phyloP scores from a whole-genome alignment of 106 monocot species.

The Dioscorea dumetorum region DNA sequence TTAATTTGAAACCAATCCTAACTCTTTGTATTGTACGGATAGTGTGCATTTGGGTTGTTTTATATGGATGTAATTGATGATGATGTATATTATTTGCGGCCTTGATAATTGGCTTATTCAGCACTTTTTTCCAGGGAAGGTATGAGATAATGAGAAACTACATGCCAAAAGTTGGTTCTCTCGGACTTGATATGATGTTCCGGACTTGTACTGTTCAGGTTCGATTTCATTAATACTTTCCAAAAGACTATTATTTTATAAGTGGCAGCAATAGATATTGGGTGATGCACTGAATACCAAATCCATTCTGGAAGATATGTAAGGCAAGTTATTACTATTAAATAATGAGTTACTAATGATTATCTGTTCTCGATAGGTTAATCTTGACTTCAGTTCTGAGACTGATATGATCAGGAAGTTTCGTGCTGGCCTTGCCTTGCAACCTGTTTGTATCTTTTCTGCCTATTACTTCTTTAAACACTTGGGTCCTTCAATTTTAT shows the following conservation, averaged over 20 bases:
- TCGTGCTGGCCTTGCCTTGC: slow-evolving; percentile 84
- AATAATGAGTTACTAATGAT: background rate
- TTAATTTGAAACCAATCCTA: no score
- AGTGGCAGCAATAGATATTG: background rate
- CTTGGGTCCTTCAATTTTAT: slow-evolving; percentile 5
- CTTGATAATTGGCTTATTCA: no score
- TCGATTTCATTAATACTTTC: background rate
- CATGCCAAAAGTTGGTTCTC: slow-evolving; percentile 98
- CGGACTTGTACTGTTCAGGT: slow-evolving; percentile 99
- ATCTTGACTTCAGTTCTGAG: slow-evolving; percentile 99
- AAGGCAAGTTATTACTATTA: background rate
- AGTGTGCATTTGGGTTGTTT: no score
- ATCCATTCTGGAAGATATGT: background rate
- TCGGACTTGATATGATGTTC: slow-evolving; percentile 98
- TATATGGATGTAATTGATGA: no score
- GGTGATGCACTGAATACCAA: background rate
- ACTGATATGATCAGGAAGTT: slow-evolving; percentile 95
- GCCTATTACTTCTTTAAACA: background rate
- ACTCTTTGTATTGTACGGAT: no score
- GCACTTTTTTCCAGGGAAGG: slow-evolving; percentile 58
- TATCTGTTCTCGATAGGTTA: slow-evolving; percentile 47
- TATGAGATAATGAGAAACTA: slow-evolving; percentile 97
- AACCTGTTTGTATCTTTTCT: slow-evolving; percentile 58
- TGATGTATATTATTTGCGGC: no score
- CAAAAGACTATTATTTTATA: background rate